Base-by-base conservation (phyloP, 1,284 basidiomycete species). In the Microbotryum silenes-acaulis region DNA sequence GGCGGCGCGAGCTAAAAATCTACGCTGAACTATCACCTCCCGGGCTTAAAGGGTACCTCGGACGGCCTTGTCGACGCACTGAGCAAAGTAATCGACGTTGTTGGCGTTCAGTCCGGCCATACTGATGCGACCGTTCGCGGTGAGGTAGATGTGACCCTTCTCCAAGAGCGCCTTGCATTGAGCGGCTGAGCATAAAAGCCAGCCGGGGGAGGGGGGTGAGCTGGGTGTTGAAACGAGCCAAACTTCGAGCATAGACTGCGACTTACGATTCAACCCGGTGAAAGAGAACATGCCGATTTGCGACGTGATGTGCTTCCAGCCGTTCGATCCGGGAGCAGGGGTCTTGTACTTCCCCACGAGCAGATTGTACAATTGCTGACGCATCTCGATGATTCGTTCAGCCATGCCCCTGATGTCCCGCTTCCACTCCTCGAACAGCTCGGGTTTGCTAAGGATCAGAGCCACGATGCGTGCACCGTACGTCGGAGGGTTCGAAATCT, bases 401-500 rank as follows among this genome's bases (percentile, higher is more conserved):
- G 92, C 85, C 93, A 98, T 97, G 66, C 88, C 89, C 75, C 81
- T 78, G 75, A 98, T 89, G 75, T 98, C 93, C 59, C 77, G 77
- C 74, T 91, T 86, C 94, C 93, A 97, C 73, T 91, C 85, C 67
- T 81, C 83, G 72, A 90, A 91, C 72, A 94, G 78, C 59, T 71
- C 78, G 4, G 78, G 73, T 64, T 88, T 79, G 72, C 88, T 91
- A 72, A 93, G 75, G 72, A 92, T 89, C 73, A 89, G 76, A 64
- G 65, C 85, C 63, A 89, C 93, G 76, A 98, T 75, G 59, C 91
- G 82, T 23, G 92, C 93, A 54, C 92, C 92, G 73, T 90, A 86
- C 21, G 87, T 83, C 2, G 92, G 91, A 52, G 91, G 91, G 74
- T 92, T 94, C 69, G 89, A 91, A 74, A 96, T 94, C 78, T 96